Conservation (phyloP, 1,284 basidiomycete species). For the Melampsora occidentalis region DNA sequence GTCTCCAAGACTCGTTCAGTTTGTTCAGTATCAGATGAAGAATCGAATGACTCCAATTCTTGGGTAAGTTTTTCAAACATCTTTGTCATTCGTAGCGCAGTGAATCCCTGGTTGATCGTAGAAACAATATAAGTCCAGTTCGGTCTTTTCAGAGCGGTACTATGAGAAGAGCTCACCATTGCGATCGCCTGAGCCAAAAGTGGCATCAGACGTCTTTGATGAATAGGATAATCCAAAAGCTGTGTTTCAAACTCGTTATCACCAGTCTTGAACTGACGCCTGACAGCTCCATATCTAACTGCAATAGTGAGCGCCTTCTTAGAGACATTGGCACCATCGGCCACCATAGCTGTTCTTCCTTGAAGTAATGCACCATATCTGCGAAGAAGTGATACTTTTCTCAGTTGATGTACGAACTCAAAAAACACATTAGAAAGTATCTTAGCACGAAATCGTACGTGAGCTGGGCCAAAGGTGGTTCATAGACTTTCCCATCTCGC, state of each 20-base stretch:
- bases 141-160: slow-evolving; percentile 43
- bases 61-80: slow-evolving; percentile 56
- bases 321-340: slow-evolving; percentile 46
- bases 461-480: slow-evolving; percentile 61
- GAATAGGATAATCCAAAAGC: slow-evolving; percentile 62
- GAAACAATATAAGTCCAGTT: slow-evolving; percentile 39
- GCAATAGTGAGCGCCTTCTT: slow-evolving; percentile 59
- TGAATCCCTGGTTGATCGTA: slow-evolving; percentile 18
- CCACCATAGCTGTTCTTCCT: slow-evolving; percentile 61
- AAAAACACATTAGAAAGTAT: background rate
- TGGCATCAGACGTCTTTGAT: slow-evolving; percentile 62
- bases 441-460: slow-evolving; percentile 51
- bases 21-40: slow-evolving; percentile 51
- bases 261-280: slow-evolving; percentile 59
- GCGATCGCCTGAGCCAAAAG: slow-evolving; percentile 61
- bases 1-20: slow-evolving; percentile 56
- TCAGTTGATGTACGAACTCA: background rate
- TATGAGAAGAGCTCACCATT: slow-evolving; percentile 57
- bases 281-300: slow-evolving; percentile 60
- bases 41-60: slow-evolving; percentile 60
- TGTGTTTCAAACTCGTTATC: slow-evolving; percentile 59
- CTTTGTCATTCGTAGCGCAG: slow-evolving; percentile 48
- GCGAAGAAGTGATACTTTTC: background rate
- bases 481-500: slow-evolving; percentile 56
- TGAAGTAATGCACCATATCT: slow-evolving; percentile 60